These are phyloP conservation scores for Cercospora brassicicola DNA, from an alignment of 2,329 filamentous ascomycete genomes.

Conservation along the genomic window DNA sequence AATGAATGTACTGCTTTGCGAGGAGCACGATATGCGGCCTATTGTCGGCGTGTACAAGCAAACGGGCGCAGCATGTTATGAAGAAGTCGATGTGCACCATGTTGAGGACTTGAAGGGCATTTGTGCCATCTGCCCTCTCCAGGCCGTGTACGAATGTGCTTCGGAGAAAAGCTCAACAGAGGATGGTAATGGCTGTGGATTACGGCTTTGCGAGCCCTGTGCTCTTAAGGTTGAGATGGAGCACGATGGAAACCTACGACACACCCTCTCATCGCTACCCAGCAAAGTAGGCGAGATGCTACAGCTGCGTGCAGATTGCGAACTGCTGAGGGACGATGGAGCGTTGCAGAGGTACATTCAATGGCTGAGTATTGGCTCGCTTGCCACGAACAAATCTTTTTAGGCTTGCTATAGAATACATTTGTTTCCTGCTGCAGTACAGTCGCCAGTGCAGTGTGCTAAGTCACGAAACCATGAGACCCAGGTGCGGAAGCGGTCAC, in stretches of 20 bases:
- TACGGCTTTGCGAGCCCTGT: slow-evolving; percentile 38
- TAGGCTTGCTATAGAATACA: background rate
- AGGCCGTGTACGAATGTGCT: slow-evolving; percentile 43
- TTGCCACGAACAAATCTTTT: background rate
- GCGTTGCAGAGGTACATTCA: slow-evolving; percentile 31
- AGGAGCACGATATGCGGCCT: slow-evolving; percentile 35
- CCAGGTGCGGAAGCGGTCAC: background rate
- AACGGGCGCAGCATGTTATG: slow-evolving; percentile 28
- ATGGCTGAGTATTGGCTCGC: slow-evolving; percentile 8
- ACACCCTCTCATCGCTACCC: slow-evolving; percentile 26
- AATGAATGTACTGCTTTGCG: slow-evolving; percentile 41
- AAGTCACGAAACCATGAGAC: background rate
- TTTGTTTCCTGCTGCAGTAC: background rate
- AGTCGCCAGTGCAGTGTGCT: background rate
- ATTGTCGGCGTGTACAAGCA: slow-evolving; percentile 25
- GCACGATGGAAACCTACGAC: slow-evolving; percentile 29
- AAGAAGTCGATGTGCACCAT: slow-evolving; percentile 16
- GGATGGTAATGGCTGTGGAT: slow-evolving; percentile 33
- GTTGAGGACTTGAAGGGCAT: slow-evolving; percentile 32
- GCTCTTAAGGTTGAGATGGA: slow-evolving; percentile 24
- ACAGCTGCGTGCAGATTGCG: slow-evolving; percentile 39
- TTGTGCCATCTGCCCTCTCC: slow-evolving; percentile 46
- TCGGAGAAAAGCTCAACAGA: slow-evolving; percentile 10
- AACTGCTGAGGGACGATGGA: slow-evolving; percentile 38
- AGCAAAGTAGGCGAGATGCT: slow-evolving; percentile 24